These are phyloP conservation scores for Linum tenue DNA, from an alignment of 345 rosid genomes.

Conservation along the genomic window DNA sequence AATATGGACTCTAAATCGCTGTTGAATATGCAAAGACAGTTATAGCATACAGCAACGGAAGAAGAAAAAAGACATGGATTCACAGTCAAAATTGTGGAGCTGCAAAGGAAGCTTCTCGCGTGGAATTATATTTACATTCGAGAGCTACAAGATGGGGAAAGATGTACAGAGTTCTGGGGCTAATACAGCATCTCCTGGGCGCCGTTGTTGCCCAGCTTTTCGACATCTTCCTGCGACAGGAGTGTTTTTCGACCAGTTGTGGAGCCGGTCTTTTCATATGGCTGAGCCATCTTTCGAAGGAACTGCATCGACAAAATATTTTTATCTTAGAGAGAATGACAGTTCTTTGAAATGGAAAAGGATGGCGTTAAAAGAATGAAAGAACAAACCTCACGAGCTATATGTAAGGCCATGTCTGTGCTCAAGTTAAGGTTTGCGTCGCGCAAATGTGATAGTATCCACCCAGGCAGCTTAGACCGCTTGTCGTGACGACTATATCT, in stretches of 20 bases:
- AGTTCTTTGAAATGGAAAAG: background rate
- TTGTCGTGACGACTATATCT: conserved; percentile 98
- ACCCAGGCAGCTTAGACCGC: conserved; percentile 90
- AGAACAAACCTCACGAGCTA: conserved; percentile 70
- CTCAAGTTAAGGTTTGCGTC: conserved; percentile 89
- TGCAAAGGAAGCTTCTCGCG: too few species aligned
- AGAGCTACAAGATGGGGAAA: too few species aligned
- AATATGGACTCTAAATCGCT: too few species aligned
- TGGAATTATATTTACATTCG: too few species aligned
- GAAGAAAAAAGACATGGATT: too few species aligned
- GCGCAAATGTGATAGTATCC: conserved; percentile 85
- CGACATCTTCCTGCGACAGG: conserved; percentile 77
- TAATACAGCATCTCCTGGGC: conserved; percentile 33
- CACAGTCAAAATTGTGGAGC: too few species aligned
- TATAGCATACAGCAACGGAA: too few species aligned
- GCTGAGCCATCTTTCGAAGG: conserved; percentile 95
- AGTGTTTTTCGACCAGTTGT: conserved; percentile 56
- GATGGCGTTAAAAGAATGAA: background rate
- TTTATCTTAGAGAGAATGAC: background rate
- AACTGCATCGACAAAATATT: conserved; percentile 35
- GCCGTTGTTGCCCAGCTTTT: conserved; percentile 64
- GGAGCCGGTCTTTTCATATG: conserved; percentile 61
- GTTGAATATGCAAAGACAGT: too few species aligned
- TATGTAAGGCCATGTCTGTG: conserved; percentile 93
- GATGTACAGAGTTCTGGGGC: too few species aligned